Conservation (phyloP, 148 eudicot species). For the Cornus florida region DNA sequence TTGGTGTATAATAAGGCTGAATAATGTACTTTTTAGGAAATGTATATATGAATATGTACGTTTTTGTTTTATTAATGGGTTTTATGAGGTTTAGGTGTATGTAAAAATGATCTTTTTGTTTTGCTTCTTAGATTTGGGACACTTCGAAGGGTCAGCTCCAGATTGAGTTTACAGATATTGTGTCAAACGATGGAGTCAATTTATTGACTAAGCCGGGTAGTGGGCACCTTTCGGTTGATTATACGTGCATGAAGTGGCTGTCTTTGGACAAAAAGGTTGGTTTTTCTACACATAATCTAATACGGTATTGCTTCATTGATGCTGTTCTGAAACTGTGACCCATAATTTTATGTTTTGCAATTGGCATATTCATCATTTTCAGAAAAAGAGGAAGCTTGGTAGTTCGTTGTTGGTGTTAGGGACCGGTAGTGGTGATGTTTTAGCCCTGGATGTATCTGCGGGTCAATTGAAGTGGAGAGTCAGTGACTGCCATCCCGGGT, state of each 20-base stretch:
- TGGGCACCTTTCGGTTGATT: slow-evolving; percentile 91
- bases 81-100: slow-evolving; percentile 7
- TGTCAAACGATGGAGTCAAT: slow-evolving; percentile 32
- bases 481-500: slow-evolving; percentile 96
- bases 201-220: slow-evolving; percentile 57
- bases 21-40: background rate
- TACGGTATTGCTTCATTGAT: background rate
- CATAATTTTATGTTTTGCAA: background rate
- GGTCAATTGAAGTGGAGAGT: slow-evolving; percentile 90
- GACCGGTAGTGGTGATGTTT: slow-evolving; percentile 88
- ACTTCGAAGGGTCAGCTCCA: slow-evolving; percentile 77
- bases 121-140: slow-evolving; percentile 77
- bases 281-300: background rate
- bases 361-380: background rate
- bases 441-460: slow-evolving; percentile 82
- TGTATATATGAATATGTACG: background rate
- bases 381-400: slow-evolving; percentile 87
- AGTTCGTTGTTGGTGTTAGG: slow-evolving; percentile 73
- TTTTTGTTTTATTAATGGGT: background rate
- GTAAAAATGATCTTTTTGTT: slow-evolving; percentile 7
- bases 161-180: slow-evolving; percentile 70
- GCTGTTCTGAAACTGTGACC: background rate
- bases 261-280: slow-evolving; percentile 67
- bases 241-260: slow-evolving; percentile 95
- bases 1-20: background rate